Conservation (phyloP, 2,329 filamentous ascomycete species). For the Colletotrichum camelliae region DNA sequence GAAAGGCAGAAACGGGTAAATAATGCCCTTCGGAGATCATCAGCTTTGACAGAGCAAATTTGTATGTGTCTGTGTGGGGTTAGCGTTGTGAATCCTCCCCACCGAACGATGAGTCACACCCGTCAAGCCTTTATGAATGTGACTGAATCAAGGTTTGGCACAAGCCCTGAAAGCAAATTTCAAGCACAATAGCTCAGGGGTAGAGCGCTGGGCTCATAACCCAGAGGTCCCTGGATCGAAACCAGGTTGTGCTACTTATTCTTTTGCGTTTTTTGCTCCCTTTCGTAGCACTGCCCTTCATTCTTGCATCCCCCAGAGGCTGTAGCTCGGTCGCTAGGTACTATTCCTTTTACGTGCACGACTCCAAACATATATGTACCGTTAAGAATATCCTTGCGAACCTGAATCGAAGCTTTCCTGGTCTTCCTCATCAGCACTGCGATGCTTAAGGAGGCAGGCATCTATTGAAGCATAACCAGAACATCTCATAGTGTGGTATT, state of each 20-base stretch:
- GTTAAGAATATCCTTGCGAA: background rate
- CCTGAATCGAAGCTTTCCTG: background rate
- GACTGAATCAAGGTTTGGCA: fast-evolving
- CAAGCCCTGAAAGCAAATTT: too few species aligned
- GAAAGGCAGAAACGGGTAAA: background rate
- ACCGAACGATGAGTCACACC: background rate
- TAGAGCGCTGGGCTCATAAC: constrained; percentile 24
- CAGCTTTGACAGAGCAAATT: background rate
- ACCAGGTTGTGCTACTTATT: constrained; percentile 13
- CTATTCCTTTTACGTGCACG: background rate
- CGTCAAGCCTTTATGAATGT: fast-evolving
- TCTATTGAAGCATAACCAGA: background rate
- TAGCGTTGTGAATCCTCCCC: background rate
- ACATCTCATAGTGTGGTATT: background rate
- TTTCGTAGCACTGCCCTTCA: background rate
- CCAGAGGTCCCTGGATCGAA: constrained; percentile 23
- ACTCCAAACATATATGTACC: background rate
- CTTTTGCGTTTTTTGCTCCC: background rate
- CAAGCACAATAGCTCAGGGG: constrained; percentile 22
- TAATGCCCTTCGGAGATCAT: background rate
- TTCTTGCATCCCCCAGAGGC: background rate
- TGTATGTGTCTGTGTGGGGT: background rate
- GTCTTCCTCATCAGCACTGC: background rate
- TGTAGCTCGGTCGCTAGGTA: background rate
- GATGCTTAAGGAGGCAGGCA: background rate